Base-by-base conservation (phyloP, 768 basidiomycete species). In the Pulveroboletus sp. region DNA sequence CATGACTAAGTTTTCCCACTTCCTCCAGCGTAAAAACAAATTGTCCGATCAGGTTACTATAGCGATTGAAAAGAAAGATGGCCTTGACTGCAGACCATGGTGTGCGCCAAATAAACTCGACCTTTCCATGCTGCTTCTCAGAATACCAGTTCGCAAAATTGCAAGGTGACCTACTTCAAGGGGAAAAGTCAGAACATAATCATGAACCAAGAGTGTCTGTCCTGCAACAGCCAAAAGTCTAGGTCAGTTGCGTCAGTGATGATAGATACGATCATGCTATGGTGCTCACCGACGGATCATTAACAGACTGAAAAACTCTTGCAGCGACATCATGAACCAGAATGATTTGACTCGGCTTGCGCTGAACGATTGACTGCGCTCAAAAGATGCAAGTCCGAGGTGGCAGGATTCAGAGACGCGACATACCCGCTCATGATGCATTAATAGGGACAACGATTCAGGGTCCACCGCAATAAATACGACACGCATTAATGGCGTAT, bases 11-110 rank as follows among this genome's bases (percentile, higher is more conserved):
- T 6, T 55, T 1, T 13, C 57, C 57, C 4, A 51, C 11, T 36
- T 62, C 60, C 24, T 59, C 50, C 12, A 61, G 35, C 11, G 22
- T 45, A 11, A 47, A 24, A 2, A 47, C 2, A 1, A 50, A 34
- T 20, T 59, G 60, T n/a, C 48, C 49, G 19, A 45, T 22, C 20
- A 61, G 16, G 13, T 45, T 55, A 0, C 42, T 50, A 12, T 60
- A 60, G 14, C 59, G 59, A 23, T 54, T 61, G 36, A 57, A 6
- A 2, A 60, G 49, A 35, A 60, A 61, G 16, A 50, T 16, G 10
- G 30, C 20, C 31, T 61, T 58, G 7, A 44, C 45, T 16, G 23
- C 4, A 12, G 6, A 8, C 53, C 56, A 54, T 19, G 23, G 56
- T 1, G 42, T 19, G 7, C 13, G 16, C 50, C 56, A 55, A 2